These are phyloP conservation scores for Linderniella brevidens DNA, from an alignment of 257 asterid genomes.

Conservation along the genomic window DNA sequence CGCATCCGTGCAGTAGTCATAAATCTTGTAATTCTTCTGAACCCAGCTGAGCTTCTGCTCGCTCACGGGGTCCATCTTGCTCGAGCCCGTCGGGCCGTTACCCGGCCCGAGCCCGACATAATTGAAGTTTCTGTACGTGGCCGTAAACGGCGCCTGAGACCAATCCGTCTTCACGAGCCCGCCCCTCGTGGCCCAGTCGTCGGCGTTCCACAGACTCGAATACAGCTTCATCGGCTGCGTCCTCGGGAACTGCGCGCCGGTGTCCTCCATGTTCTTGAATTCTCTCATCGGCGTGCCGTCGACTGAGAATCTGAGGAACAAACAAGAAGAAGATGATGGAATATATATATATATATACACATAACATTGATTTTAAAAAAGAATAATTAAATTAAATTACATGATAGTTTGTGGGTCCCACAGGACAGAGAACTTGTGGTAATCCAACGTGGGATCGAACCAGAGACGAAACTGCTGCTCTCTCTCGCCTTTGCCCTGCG, in stretches of 20 bases:
- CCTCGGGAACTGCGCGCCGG: neutral
- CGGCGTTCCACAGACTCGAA: conserved; percentile 27
- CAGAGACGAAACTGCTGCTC: conserved; percentile 38
- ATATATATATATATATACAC: too few relatives aligned
- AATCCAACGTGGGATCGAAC: conserved; percentile 38
- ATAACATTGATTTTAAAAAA: neutral
- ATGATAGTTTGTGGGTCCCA: conserved; percentile 36
- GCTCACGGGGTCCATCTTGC: too few relatives aligned
- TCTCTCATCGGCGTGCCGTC: neutral
- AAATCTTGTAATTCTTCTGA: neutral
- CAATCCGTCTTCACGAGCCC: neutral
- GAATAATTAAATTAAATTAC: too few relatives aligned
- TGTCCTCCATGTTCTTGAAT: neutral
- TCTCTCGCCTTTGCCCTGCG: conserved; percentile 26
- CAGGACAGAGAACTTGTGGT: conserved; percentile 30
- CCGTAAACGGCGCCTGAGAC: neutral
- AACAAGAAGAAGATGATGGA: too few relatives aligned
- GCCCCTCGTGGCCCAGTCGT: conserved; percentile 81
- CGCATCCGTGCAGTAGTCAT: neutral
- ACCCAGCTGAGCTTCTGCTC: neutral
- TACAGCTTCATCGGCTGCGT: neutral
- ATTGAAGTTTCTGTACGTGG: neutral
- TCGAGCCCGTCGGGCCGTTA: too few relatives aligned
- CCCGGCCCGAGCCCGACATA: neutral
- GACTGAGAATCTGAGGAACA: neutral